Evolutionary conservation across 805 yeast species (phyloP), one percentile per base, ranked within the genome.

Genomic region (Suhomyces sp.): DNA sequence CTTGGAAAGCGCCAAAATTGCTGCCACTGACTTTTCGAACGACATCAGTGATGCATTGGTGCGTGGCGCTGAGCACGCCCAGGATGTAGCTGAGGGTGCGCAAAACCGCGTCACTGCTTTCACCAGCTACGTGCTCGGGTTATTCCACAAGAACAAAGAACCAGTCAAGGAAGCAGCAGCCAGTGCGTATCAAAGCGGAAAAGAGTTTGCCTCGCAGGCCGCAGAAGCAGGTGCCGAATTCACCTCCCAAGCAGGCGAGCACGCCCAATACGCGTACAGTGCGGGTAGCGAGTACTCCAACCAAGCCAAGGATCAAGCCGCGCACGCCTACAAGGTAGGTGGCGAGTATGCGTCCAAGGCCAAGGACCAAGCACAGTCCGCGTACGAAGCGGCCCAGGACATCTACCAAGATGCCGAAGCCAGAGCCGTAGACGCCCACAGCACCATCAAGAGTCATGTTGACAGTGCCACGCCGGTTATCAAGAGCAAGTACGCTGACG

Each of bases 21-120:
- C 62, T 19, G 59, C 63, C 19, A 33, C 38, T 5, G 56, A 53
- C 41, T 58, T 46, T 44, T 56, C 58, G 6, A 53, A 53, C 17
- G 31, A 52, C 4, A 47, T 59, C 17, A 40, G 51, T 8, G 22
- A 40, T n/a, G 27, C 50, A 5, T 50, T 60, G 44, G 45, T 46
- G n/a, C 49, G 55, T 10, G 45, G 47, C 23, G 51, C 49, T 40
- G 49, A 51, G 31, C 45, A 54, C 6, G 42, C 44, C 12, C 38
- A 50, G 44, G 40, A 49, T 3, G 50, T 38, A 8, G 52, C 31
- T 4, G 49, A 49, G n/a, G 22, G 17, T 26, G 46, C 27, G 19
- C 27, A 45, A 13, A 29, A 13, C n/a, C 27, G 12, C 23, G 10
- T 42, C 5, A 4, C 19, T n/a, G 15, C 12, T 24, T 38, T 45